These are phyloP conservation scores for Monilinia laxa DNA, from an alignment of 2,329 filamentous ascomycete species.

Conservation along the genomic window DNA sequence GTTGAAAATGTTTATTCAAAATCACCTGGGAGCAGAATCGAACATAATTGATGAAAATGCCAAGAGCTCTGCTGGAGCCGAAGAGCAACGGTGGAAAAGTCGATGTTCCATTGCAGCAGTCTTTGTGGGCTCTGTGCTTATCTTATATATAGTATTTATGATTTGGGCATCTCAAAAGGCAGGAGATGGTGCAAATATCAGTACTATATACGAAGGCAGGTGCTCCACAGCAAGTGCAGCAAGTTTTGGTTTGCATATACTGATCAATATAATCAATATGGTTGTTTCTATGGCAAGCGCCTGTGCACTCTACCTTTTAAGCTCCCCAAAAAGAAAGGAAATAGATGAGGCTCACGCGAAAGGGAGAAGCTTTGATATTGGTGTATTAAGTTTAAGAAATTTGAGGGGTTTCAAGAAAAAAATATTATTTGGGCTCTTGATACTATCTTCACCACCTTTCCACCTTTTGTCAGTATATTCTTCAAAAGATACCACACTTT, in stretches of 20 bases:
- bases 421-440: conserved; percentile 26
- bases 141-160: conserved; percentile 29
- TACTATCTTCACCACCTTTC: conserved; percentile 31
- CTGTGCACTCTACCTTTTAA: conserved; percentile 50
- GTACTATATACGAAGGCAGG: conserved; percentile 13
- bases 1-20: neutral
- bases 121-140: conserved; percentile 24
- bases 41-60: conserved; percentile 5
- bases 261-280: conserved; percentile 50
- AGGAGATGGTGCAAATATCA: conserved; percentile 22
- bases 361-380: conserved; percentile 47
- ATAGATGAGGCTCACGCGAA: conserved; percentile 49
- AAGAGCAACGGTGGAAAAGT: conserved; percentile 6
- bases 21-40: neutral
- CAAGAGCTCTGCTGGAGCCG: neutral
- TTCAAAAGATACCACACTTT: neutral
- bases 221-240: conserved; percentile 26
- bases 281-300: conserved; percentile 49
- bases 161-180: conserved; percentile 28
- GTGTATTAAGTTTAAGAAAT: conserved; percentile 46
- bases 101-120: conserved; percentile 6
- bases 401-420: conserved; percentile 33
- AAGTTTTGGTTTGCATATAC: conserved; percentile 43
- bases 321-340: conserved; percentile 50
- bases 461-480: conserved; percentile 35